phyloP scores from a whole-genome alignment of 305 asterid species.

The Fraxinus dipetala region DNA sequence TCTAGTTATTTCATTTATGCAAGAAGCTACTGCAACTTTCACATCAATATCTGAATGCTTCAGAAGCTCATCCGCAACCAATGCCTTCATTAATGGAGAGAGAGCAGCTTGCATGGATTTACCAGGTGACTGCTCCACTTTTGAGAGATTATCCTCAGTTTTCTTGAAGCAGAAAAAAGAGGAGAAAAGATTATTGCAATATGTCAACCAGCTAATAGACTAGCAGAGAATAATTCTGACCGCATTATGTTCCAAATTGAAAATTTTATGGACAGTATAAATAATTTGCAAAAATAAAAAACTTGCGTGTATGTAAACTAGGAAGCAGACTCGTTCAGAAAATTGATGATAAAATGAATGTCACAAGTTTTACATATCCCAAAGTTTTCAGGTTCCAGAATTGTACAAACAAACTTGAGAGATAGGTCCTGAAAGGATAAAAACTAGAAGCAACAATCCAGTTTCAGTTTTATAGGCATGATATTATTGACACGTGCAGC shows the following conservation, averaged over 20 bases:
- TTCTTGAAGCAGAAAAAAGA: constrained; percentile 37
- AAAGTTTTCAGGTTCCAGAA: neutral
- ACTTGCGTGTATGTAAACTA: neutral
- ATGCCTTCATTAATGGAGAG: constrained; percentile 55
- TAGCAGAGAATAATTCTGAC: constrained; percentile 10
- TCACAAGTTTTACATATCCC: neutral
- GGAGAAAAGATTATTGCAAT: neutral
- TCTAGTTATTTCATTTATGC: constrained; percentile 90
- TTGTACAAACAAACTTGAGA: neutral
- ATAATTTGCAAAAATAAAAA: neutral
- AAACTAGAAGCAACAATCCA: neutral
- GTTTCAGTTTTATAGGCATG: neutral
- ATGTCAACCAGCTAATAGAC: neutral
- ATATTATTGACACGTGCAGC: neutral
- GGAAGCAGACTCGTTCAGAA: neutral
- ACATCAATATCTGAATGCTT: constrained; percentile 75
- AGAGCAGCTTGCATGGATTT: constrained; percentile 66
- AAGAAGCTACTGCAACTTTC: constrained; percentile 82
- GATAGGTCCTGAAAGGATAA: neutral
- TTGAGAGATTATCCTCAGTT: constrained; percentile 54
- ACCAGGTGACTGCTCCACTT: constrained; percentile 90
- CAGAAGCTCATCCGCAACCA: constrained; percentile 57
- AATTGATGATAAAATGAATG: neutral
- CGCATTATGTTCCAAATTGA: neutral
- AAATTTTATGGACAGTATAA: neutral